These are phyloP conservation scores for Coniochaeta sp. DNA, from an alignment of 2,329 filamentous ascomycete genomes.

Conservation along the genomic window DNA sequence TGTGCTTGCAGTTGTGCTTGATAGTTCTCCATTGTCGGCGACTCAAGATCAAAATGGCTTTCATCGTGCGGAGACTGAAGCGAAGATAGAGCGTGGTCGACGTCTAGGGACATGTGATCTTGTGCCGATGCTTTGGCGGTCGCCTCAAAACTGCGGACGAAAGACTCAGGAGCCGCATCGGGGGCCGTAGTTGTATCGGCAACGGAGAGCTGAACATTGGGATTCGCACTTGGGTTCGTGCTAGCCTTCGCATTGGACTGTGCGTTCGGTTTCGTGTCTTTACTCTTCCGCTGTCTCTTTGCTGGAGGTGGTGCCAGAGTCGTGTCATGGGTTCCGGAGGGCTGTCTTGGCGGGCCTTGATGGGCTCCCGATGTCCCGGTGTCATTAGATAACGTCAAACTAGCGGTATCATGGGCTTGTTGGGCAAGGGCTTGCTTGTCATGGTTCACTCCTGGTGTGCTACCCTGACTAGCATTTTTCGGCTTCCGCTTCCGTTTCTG, in stretches of 20 bases:
- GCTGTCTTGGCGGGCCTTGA: not conserved
- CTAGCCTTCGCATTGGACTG: not conserved
- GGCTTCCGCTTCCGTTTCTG: not conserved
- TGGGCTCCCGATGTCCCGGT: not conserved
- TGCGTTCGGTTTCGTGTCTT: slow-evolving; percentile 13
- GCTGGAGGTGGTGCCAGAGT: slow-evolving; percentile 18
- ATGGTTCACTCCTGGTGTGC: not conserved
- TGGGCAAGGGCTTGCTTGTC: not conserved
- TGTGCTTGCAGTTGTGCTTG: slow-evolving; percentile 20
- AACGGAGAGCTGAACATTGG: slow-evolving; percentile 2
- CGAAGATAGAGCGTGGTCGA: slow-evolving; percentile 9
- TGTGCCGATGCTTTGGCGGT: slow-evolving; percentile 1
- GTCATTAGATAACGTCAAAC: not conserved
- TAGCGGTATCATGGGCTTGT: not conserved
- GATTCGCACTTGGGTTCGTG: not conserved
- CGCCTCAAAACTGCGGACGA: not conserved
- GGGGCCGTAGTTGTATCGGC: slow-evolving; percentile 5
- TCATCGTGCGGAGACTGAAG: slow-evolving; percentile 11
- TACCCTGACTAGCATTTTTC: not conserved
- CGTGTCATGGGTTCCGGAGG: slow-evolving; percentile 1
- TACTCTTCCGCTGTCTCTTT: slow-evolving; percentile 30
- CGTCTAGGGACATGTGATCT: slow-evolving; percentile 5
- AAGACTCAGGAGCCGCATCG: not conserved
- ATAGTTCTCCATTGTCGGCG: slow-evolving; percentile 17
- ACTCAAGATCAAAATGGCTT: slow-evolving; percentile 16